Base-by-base conservation (phyloP, 768 basidiomycete species). In the Chalciporus chontae region DNA sequence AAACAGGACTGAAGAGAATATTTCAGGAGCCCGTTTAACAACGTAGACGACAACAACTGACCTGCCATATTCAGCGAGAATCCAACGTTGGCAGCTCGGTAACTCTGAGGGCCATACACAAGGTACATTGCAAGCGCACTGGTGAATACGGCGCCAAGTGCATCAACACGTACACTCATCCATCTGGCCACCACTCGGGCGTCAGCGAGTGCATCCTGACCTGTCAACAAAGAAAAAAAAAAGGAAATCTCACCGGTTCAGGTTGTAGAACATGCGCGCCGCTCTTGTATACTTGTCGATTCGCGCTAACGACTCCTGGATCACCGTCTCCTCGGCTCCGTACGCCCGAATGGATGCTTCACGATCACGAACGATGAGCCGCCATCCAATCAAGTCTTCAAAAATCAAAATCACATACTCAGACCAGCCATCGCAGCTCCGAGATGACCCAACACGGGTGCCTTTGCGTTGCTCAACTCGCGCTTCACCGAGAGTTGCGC, bases 401-500 rank as follows among this genome's bases (percentile, higher is more conserved):
- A n/a, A n/a, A n/a, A 10, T 11, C 3, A 4, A 31, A 31, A 40
- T 9, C 15, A 59, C 69, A 43, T 44, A 75, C 74, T 65, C n/a
- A 78, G 55, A 23, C 81, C 80, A 15, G 73, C 62, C 19, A 81
- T 73, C 1, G 78, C 75, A 14, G 79, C 77, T 5, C 76, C 72
- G 57, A 82, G 77, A 51, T 77, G 75, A 14, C 72, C 74, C 45
- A 77, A 68, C 2, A 80, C 71, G 0, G 80, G 79, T 8, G 74
- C 68, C 41, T 73, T 71, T 4, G 72, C 70, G 45, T 77, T 77
- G 39, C 73, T 77, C 75, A 77, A 74, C 62, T 80, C 77, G 15
- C 80, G 71, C 66, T 81, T 82, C 51, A 80, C 74, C 11, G 74
- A 71, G 15, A 81, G 68, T 53, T 83, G 81, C 5, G 77, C 76